A percentile compares a stretch with the other conserved stretches of the same genome.
Evolutionary conservation across 2,329 filamentous ascomycete species (phyloP).

Genomic region (Neonectria ditissima): DNA sequence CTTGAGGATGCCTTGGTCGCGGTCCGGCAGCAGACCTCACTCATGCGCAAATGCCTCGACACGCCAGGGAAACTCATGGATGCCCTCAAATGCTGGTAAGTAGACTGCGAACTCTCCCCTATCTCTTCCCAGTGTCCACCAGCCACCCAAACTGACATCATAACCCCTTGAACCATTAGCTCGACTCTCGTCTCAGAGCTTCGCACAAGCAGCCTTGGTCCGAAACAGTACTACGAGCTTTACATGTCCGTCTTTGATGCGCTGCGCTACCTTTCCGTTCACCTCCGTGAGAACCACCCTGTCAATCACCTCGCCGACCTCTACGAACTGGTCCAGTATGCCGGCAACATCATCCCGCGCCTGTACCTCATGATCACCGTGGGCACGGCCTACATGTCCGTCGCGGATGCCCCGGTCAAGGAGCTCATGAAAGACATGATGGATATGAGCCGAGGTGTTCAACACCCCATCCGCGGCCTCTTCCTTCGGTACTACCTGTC

Average conservation of each 20-base stretch:
- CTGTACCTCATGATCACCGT: conserved; percentile 99
- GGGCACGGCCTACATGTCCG: conserved; percentile 98
- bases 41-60: conserved; percentile 98
- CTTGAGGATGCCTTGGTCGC: conserved; percentile 97
- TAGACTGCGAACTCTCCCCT: conserved; percentile 34
- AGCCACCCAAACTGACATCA: conserved; percentile 19
- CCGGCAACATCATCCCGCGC: conserved; percentile 95
- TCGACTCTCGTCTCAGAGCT: conserved; percentile 98
- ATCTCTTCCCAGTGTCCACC: conserved; percentile 30
- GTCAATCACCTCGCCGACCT: conserved; percentile 98
- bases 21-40: conserved; percentile 94
- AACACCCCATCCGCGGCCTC: conserved; percentile 94
- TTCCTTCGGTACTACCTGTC: conserved; percentile 97
- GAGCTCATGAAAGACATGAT: conserved; percentile 99
- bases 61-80: conserved; percentile 99
- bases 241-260: conserved; percentile 99
- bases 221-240: conserved; percentile 99
- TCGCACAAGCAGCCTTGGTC: conserved; percentile 95
- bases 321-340: conserved; percentile 98
- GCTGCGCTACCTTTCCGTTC: conserved; percentile 93
- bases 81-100: conserved; percentile 98
- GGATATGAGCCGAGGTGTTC: conserved; percentile 99
- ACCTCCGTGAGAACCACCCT: conserved; percentile 96
- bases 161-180: conserved; percentile 61
- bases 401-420: conserved; percentile 97